These are phyloP conservation scores for Microstroma glucosiphilum DNA, from an alignment of 1,284 basidiomycete genomes.

Conservation along the genomic window DNA sequence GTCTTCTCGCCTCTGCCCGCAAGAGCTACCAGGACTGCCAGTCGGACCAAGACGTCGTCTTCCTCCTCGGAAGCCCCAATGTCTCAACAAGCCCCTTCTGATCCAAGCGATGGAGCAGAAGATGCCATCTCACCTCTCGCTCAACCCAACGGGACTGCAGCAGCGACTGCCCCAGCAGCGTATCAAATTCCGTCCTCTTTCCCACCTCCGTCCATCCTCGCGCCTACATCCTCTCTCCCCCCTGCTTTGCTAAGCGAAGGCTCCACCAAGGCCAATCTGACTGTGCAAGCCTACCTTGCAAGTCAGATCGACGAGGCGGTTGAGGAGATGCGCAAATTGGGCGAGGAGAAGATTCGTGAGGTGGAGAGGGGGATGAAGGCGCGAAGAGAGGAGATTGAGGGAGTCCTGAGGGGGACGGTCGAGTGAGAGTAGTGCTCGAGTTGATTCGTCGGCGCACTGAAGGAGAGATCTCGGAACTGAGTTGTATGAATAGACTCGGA, in stretches of 20 bases:
- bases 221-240: not conserved
- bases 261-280: not conserved
- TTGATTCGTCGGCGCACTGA: too few species aligned
- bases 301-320: constrained; percentile 27
- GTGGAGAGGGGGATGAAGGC: not conserved
- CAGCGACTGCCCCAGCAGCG: not conserved
- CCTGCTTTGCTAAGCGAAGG: not conserved
- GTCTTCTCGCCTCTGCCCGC: too few species aligned
- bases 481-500: too few species aligned
- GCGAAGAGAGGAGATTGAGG: constrained; percentile 1
- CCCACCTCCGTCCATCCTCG: not conserved
- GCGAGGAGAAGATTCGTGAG: not conserved
- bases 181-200: not conserved
- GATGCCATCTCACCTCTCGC: too few species aligned
- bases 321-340: constrained; percentile 25
- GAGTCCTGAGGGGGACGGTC: not conserved
- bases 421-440: too few species aligned
- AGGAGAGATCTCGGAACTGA: too few species aligned
- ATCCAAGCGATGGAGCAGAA: too few species aligned
- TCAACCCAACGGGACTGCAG: not conserved
- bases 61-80: too few species aligned
- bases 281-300: not conserved
- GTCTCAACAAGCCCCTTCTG: too few species aligned
- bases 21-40: too few species aligned
- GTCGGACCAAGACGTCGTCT: too few species aligned